These are phyloP conservation scores for Thraustochytrium sp. DNA, from an alignment of 352 stramenopile genomes.

Conservation along the genomic window DNA sequence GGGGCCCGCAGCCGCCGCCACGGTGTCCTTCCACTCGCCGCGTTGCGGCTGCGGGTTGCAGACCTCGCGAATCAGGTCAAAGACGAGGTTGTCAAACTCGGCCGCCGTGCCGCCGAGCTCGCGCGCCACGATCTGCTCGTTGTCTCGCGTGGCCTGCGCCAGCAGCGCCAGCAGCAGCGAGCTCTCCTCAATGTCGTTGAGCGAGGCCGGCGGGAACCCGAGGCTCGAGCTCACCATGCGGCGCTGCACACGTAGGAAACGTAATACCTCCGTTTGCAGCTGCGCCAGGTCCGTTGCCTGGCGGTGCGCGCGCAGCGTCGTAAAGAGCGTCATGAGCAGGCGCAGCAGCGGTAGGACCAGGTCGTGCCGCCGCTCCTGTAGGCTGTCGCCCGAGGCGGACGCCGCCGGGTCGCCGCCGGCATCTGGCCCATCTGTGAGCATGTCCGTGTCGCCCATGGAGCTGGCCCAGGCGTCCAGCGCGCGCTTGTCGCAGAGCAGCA, in stretches of 20 bases:
- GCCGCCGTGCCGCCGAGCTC: neutral
- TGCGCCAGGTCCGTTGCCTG: neutral
- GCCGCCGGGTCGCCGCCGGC: neutral
- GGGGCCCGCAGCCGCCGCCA: neutral
- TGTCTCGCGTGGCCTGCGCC: neutral
- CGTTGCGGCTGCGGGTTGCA: conserved; percentile 16
- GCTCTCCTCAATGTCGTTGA: conserved; percentile 31
- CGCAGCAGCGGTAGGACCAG: conserved; percentile 19
- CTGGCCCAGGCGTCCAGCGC: conserved; percentile 16
- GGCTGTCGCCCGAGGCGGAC: neutral
- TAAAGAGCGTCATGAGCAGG: neutral
- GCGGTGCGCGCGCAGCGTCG: neutral
- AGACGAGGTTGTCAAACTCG: conserved; percentile 7
- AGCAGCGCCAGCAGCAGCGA: neutral
- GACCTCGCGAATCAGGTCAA: conserved; percentile 30
- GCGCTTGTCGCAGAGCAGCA: conserved; percentile 33
- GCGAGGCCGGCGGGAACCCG: neutral
- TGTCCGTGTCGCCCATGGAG: neutral
- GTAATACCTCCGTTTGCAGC: neutral
- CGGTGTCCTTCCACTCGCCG: conserved; percentile 20
- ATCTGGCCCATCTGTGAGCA: neutral
- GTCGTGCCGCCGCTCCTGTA: conserved; percentile 22
- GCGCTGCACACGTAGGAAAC: neutral
- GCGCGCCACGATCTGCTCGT: neutral
- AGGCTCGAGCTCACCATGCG: conserved; percentile 1